Conservation (phyloP, 1,284 basidiomycete genomes). For the Cryptococcus sp. region DNA sequence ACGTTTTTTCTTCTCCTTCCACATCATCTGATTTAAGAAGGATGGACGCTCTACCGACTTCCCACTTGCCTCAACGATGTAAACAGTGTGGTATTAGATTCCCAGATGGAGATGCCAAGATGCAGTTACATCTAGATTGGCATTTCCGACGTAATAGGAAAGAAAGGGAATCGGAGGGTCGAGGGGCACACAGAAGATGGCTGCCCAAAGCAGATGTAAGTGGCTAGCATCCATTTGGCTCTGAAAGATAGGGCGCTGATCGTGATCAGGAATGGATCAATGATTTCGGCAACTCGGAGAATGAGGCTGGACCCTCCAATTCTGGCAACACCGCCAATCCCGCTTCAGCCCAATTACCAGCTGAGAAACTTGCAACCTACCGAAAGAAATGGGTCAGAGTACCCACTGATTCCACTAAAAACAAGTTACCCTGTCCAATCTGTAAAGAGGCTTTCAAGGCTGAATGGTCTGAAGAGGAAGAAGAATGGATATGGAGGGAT, state of each 20-base stretch:
- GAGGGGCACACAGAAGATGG: conserved; percentile 90
- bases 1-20: not conserved
- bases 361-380: conserved; percentile 69
- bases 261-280: conserved; percentile 72
- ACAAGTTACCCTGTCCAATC: conserved; percentile 83
- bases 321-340: conserved; percentile 2
- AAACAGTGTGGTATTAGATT: conserved; percentile 92
- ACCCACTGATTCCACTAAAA: conserved; percentile 67
- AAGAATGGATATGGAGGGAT: conserved; percentile 98
- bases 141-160: conserved; percentile 94
- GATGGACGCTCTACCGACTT: conserved; percentile 65
- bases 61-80: conserved; percentile 74
- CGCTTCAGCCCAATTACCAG: conserved; percentile 44
- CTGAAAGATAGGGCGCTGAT: conserved; percentile 13
- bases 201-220: conserved; percentile 77
- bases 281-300: conserved; percentile 49
- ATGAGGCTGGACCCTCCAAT: conserved; percentile 29
- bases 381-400: conserved; percentile 78
- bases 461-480: conserved; percentile 92
- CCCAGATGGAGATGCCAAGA: conserved; percentile 60
- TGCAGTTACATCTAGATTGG: conserved; percentile 92
- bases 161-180: conserved; percentile 72
- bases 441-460: conserved; percentile 92
- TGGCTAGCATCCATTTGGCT: not conserved
- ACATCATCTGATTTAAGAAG: conserved; percentile 44